Conservation (phyloP, 1,284 basidiomycete genomes). For the Anthracocystis panici-leucophaei region DNA sequence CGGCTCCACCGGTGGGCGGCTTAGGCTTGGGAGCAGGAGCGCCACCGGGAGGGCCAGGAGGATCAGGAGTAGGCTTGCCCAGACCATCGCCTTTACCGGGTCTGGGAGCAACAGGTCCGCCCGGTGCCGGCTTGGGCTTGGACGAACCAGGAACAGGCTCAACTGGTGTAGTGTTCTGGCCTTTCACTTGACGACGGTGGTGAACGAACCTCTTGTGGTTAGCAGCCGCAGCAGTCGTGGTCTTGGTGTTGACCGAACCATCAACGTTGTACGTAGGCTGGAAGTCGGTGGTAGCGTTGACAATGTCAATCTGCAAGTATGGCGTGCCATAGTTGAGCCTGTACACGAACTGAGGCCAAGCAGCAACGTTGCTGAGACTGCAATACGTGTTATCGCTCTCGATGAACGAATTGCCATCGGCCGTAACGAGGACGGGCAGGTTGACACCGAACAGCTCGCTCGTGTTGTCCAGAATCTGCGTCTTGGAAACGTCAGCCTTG, state of each 20-base stretch:
- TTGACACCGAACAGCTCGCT: slow-evolving; percentile 42
- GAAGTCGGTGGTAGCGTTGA: slow-evolving; percentile 38
- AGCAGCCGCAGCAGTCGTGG: slow-evolving; percentile 5
- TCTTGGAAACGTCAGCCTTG: slow-evolving; percentile 38
- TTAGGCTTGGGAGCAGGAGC: slow-evolving; percentile 9
- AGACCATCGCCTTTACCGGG: not conserved
- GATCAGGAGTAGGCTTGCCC: not conserved
- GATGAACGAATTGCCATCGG: slow-evolving; percentile 38
- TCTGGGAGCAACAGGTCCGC: not conserved
- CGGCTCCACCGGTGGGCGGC: slow-evolving; percentile 1
- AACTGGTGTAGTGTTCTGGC: slow-evolving; percentile 19
- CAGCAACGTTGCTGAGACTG: slow-evolving; percentile 31
- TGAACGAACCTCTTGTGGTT: slow-evolving; percentile 42
- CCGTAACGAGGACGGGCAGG: slow-evolving; percentile 40
- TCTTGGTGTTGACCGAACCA: slow-evolving; percentile 21
- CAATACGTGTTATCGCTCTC: slow-evolving; percentile 35
- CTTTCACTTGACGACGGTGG: slow-evolving; percentile 28
- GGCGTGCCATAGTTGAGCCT: slow-evolving; percentile 50
- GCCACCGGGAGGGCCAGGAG: slow-evolving; percentile 6
- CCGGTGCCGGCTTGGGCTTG: slow-evolving; percentile 9
- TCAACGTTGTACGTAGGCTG: slow-evolving; percentile 42
- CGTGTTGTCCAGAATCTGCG: slow-evolving; percentile 51
- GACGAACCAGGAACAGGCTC: slow-evolving; percentile 7
- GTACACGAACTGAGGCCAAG: slow-evolving; percentile 48
- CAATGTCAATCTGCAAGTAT: slow-evolving; percentile 41